Conservation (phyloP, 1,284 basidiomycete genomes). For the Pisolithus thermaeus region DNA sequence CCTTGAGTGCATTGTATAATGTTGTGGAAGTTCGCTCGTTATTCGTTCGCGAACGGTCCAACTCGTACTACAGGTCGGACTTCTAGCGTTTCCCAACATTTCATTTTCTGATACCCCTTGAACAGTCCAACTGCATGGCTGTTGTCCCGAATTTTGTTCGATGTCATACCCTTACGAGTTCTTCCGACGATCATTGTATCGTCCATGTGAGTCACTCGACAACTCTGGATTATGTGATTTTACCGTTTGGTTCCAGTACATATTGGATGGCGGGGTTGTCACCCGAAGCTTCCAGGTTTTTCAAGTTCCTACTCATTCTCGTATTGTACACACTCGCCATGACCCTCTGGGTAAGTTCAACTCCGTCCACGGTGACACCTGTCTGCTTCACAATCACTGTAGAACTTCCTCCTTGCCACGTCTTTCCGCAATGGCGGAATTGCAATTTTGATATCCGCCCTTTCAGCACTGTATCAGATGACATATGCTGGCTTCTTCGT, state of each 20-base stretch:
- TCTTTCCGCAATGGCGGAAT: conserved; percentile 80
- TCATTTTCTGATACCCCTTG: conserved; percentile 8
- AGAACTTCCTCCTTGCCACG: conserved; percentile 86
- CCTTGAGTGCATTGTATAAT: conserved; percentile 83
- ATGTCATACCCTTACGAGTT: conserved; percentile 78
- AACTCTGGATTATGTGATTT: conserved; percentile 1
- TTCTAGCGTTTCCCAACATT: not conserved
- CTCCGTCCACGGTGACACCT: not conserved
- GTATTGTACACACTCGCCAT: conserved; percentile 74
- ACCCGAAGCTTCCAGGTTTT: conserved; percentile 61
- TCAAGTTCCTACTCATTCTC: conserved; percentile 78
- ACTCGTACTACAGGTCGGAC: conserved; percentile 66
- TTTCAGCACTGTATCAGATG: conserved; percentile 77
- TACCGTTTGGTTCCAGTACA: conserved; percentile 40
- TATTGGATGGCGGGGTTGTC: conserved; percentile 93
- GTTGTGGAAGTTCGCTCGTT: conserved; percentile 75
- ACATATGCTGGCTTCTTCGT: conserved; percentile 85
- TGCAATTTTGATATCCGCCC: conserved; percentile 77
- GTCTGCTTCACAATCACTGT: conserved; percentile 3
- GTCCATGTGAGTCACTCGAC: conserved; percentile 53
- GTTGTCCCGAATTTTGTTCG: conserved; percentile 76
- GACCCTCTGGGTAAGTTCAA: conserved; percentile 69
- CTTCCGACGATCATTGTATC: conserved; percentile 80
- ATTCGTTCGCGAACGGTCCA: conserved; percentile 83
- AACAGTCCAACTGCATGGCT: conserved; percentile 80